phyloP scores from a whole-genome alignment of 129 eudicot species.

The Chrysanthemum makinoi region DNA sequence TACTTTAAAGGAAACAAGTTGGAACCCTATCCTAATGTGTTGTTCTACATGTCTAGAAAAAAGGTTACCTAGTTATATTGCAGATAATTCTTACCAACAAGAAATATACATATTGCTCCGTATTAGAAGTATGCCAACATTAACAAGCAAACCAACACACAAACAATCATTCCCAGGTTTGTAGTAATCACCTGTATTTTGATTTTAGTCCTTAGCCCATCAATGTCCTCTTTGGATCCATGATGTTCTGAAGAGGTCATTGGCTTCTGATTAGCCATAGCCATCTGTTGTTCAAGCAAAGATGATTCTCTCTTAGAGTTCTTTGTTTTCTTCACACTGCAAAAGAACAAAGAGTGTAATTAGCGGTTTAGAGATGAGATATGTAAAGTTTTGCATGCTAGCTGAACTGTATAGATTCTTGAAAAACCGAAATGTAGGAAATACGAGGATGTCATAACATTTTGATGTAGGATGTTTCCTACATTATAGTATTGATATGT shows the following conservation, averaged over 20 bases:
- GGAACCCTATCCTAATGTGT: background rate
- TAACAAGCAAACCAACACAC: no score
- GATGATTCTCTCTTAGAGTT: constrained; percentile 66
- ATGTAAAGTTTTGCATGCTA: constrained; percentile 6
- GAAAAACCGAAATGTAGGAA: background rate
- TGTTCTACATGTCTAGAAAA: background rate
- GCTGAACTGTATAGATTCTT: constrained; percentile 14
- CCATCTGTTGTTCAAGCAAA: constrained; percentile 77
- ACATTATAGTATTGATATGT: constrained; percentile 5
- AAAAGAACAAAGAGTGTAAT: constrained; percentile 13
- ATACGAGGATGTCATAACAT: constrained; percentile 9
- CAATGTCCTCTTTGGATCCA: constrained; percentile 53
- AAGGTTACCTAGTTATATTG: background rate
- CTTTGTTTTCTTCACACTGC: constrained; percentile 80
- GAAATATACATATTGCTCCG: no score
- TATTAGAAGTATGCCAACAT: no score
- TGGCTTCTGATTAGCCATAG: constrained; percentile 46
- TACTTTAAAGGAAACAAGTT: background rate
- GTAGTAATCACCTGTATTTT: constrained; percentile 63
- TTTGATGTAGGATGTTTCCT: background rate
- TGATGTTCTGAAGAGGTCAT: constrained; percentile 35
- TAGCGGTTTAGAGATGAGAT: background rate
- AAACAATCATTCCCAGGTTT: background rate
- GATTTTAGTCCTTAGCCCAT: constrained; percentile 68
- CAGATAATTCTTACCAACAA: background rate